Evolutionary conservation across 2,329 filamentous ascomycete species (phyloP), one percentile per base, ranked within the genome.

Genomic region (Neospermospora avenae): DNA sequence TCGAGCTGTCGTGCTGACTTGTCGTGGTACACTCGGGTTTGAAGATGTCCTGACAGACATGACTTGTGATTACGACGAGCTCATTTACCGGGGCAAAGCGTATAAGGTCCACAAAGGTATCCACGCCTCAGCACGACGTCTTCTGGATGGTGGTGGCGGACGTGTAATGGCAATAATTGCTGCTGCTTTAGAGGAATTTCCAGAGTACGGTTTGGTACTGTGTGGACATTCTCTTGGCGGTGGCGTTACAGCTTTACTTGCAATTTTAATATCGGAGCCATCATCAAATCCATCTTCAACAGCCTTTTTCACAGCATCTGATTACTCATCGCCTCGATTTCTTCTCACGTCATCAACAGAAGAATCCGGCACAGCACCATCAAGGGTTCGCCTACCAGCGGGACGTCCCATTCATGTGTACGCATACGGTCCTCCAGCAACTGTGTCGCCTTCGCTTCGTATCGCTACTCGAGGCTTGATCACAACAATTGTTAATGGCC

Each of bases 391-490:
- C 18, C 78, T 92, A 0, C 89, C 89, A 0, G 68, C 86, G 0
- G 84, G 86, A 16, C 82, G 89, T 0, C 86, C 87, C 3, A 88
- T 92, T 20, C 89, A 93, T 67, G 89, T 91, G 13, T 93, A 90
- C 70, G 87, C 89, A 6, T 93, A 91, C 70, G 89, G 89, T 0
- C 86, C 89, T 1, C 88, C 89, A 0, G 84, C 87, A 0, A 88
- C 87, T 14, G 84, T 92, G 81, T 90, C 87, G 0, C 80, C 87
- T 0, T 83, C 85, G 2, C 79, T 93, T 7, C 84, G 88, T 44
- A 82, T 83, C 60, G 86, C 86, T 11, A 92, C 89, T 0, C 81
- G 87, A 14, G 89, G 88, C 1, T 79, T 93, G 7, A 87, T 93
- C 62, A 93, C 89, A 2, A 91, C 85, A 8, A 80, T 89, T 4